These are phyloP conservation scores for Boletus barrowsii DNA, from an alignment of 768 basidiomycete genomes.

Conservation along the genomic window DNA sequence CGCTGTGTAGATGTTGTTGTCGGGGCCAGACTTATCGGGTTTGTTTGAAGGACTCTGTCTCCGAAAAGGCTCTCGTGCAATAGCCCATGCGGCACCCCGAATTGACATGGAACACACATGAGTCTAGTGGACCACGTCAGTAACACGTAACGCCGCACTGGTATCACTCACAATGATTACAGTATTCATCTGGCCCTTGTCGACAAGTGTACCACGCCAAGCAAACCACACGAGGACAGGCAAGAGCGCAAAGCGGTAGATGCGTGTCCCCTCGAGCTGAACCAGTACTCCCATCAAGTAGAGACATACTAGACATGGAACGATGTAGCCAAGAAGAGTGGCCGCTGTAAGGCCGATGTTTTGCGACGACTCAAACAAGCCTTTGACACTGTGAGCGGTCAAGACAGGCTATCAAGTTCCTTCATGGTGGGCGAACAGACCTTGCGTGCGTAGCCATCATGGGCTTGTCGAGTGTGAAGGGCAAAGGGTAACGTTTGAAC, in stretches of 20 bases:
- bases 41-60: conserved; percentile 2
- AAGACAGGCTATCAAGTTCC: neutral
- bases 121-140: conserved; percentile 7
- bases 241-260: conserved; percentile 46
- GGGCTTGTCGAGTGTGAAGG: no score
- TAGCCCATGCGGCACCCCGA: conserved; percentile 18
- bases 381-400: neutral
- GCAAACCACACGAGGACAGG: conserved; percentile 44
- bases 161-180: conserved; percentile 17
- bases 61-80: conserved; percentile 9
- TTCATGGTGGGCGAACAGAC: neutral
- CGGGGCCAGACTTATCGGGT: neutral
- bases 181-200: conserved; percentile 13
- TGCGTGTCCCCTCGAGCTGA: conserved; percentile 38
- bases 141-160: neutral
- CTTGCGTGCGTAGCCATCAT: neutral
- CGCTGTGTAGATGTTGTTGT: conserved; percentile 7
- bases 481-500: no score
- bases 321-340: conserved; percentile 34
- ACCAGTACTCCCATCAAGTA: conserved; percentile 53
- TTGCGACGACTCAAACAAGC: conserved; percentile 3
- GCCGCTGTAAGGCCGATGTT: conserved; percentile 6
- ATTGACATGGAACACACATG: conserved; percentile 12
- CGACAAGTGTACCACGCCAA: conserved; percentile 36
- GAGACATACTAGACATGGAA: conserved; percentile 43